phyloP scores from a whole-genome alignment of 257 asterid species.

The Nicotiana tomentosiformis region DNA sequence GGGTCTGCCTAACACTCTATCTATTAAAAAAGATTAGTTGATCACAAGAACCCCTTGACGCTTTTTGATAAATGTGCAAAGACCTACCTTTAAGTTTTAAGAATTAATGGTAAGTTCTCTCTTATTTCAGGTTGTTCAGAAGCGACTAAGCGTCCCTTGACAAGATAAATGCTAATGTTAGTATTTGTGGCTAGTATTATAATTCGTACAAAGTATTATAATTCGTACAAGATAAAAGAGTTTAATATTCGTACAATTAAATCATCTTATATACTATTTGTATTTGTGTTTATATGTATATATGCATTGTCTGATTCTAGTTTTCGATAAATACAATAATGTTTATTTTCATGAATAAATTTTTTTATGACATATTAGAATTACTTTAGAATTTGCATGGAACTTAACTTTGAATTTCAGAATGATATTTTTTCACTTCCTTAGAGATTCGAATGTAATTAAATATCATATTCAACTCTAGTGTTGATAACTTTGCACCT shows the following conservation, averaged over 20 bases:
- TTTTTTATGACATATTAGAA: not conserved
- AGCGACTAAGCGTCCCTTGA: not conserved
- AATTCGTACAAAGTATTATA: not conserved
- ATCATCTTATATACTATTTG: too few relatives aligned
- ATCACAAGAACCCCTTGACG: not conserved
- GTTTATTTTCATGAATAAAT: not conserved
- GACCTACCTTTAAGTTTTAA: not conserved
- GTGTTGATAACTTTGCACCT: not conserved
- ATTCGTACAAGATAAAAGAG: not conserved
- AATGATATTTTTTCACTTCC: too few relatives aligned
- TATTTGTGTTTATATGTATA: not conserved
- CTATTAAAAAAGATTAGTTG: not conserved
- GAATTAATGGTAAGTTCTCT: too few relatives aligned
- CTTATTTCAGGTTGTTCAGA: not conserved
- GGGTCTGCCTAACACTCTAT: not conserved
- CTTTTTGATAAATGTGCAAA: not conserved
- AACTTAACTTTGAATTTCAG: not conserved
- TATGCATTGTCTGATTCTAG: too few relatives aligned
- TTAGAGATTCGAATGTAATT: not conserved
- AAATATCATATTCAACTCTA: too few relatives aligned
- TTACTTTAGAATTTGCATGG: not conserved
- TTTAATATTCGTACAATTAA: too few relatives aligned
- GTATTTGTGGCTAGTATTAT: not conserved
- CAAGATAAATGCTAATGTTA: not conserved
- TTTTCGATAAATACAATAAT: too few relatives aligned